These are phyloP conservation scores for Cerioporus squamosus DNA, from an alignment of 1,284 basidiomycete genomes.

Conservation along the genomic window DNA sequence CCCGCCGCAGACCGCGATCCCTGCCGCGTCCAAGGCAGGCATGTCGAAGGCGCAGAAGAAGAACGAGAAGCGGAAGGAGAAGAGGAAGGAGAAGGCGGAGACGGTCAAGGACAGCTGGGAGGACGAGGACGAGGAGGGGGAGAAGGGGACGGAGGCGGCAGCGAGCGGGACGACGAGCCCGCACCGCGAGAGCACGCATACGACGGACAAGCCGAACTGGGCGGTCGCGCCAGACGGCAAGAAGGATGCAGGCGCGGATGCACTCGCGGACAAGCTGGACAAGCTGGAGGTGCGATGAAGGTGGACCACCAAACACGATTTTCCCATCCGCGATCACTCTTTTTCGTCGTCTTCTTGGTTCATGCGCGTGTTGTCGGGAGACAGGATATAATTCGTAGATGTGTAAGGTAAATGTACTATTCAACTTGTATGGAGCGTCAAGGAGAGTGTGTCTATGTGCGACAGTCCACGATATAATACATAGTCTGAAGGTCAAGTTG, in stretches of 20 bases:
- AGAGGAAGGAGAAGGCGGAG: constrained; percentile 55
- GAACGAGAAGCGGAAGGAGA: constrained; percentile 78
- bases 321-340: background rate
- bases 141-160: constrained; percentile 6
- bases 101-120: constrained; percentile 77
- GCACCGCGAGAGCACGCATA: constrained; percentile 15
- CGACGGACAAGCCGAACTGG: constrained; percentile 25
- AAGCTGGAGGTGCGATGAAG: constrained; percentile 44
- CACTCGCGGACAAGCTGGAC: constrained; percentile 47
- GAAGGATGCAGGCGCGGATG: constrained; percentile 28
- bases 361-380: background rate
- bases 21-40: constrained; percentile 26
- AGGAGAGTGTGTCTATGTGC: constrained; percentile 1
- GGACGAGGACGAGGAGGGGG: constrained; percentile 62
- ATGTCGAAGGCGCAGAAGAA: constrained; percentile 72
- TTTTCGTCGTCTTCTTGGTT: constrained; percentile 10
- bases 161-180: constrained; percentile 14
- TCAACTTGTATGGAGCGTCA: background rate
- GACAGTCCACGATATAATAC: background rate
- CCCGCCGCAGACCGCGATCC: constrained; percentile 44
- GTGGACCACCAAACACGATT: background rate
- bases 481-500: background rate
- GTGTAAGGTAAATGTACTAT: constrained; percentile 19
- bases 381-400: constrained; percentile 16
- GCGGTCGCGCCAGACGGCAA: constrained; percentile 22